A percentile compares a stretch with the other conserved stretches of the same genome.
Evolutionary conservation across 345 rosid genomes (phyloP).

Genomic region (Iberis pinnata): DNA sequence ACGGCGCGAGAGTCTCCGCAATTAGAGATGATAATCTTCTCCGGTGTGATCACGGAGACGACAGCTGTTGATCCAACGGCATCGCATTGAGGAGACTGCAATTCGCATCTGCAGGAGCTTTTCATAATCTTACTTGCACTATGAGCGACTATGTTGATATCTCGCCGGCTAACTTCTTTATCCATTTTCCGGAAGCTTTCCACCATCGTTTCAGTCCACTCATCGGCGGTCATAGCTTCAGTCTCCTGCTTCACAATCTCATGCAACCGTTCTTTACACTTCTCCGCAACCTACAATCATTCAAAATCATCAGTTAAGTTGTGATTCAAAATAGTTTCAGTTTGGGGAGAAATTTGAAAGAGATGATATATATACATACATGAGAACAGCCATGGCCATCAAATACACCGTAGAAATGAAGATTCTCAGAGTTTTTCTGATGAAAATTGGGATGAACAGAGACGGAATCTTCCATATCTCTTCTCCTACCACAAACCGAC

Average conservation of each 20-base stretch:
- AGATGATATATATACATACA: constrained; percentile 30
- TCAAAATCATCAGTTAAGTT: not conserved
- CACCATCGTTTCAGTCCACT: constrained; percentile 57
- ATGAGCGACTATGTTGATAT: constrained; percentile 15
- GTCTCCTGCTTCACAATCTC: constrained; percentile 29
- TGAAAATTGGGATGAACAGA: constrained; percentile 45
- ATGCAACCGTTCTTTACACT: constrained; percentile 33
- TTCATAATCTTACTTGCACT: constrained; percentile 12
- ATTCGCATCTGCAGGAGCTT: constrained; percentile 55
- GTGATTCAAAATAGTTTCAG: not conserved
- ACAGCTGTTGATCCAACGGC: constrained; percentile 91
- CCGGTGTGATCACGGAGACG: constrained; percentile 57
- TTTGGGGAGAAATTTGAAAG: not conserved
- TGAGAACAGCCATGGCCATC: constrained; percentile 99
- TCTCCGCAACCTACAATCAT: constrained; percentile 23
- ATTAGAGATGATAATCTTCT: constrained; percentile 61
- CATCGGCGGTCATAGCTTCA: constrained; percentile 21
- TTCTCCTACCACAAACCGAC: constrained; percentile 81
- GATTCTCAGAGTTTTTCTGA: constrained; percentile 2
- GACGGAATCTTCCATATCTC: constrained; percentile 97
- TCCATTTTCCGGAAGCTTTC: constrained; percentile 59
- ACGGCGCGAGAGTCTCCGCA: constrained; percentile 91
- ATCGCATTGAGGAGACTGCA: constrained; percentile 71
- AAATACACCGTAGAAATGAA: constrained; percentile 69
- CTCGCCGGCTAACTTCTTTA: constrained; percentile 40